Percentiles rank a stretch among this genome's conserved stretches.
phyloP scores from a whole-genome alignment of 1,284 basidiomycete genomes.

The Hymenochaete sp. region DNA sequence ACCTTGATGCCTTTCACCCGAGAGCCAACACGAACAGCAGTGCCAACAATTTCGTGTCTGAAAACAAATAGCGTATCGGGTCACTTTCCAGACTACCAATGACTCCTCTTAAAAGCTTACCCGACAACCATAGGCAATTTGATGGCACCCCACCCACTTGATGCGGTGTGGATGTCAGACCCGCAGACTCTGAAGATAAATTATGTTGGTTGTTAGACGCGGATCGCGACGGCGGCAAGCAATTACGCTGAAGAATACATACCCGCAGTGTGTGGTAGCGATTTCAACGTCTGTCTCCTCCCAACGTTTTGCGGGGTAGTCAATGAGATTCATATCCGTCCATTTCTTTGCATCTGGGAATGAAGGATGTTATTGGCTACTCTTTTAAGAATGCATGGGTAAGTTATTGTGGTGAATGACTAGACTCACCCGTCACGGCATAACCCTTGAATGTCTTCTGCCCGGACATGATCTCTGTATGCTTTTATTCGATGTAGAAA shows the following conservation, averaged over 20 bases:
- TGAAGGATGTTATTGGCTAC: not conserved
- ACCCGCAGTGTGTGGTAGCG: slow-evolving; percentile 33
- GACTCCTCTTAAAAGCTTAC: slow-evolving; percentile 22
- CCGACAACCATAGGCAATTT: slow-evolving; percentile 22
- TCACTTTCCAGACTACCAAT: not conserved
- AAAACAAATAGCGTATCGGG: not conserved
- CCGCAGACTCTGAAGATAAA: slow-evolving; percentile 20
- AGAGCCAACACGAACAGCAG: slow-evolving; percentile 42
- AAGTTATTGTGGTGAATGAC: not conserved
- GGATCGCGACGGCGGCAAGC: not conserved
- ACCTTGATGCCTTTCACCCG: slow-evolving; percentile 50
- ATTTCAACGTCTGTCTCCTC: slow-evolving; percentile 33
- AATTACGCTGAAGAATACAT: slow-evolving; percentile 17
- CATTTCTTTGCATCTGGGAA: slow-evolving; percentile 25
- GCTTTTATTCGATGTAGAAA: too few relatives aligned
- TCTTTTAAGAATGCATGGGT: not conserved
- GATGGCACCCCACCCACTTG: slow-evolving; percentile 26
- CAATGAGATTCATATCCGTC: slow-evolving; percentile 36
- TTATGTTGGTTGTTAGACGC: not conserved
- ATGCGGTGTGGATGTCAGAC: slow-evolving; percentile 30
- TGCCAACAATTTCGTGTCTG: slow-evolving; percentile 55
- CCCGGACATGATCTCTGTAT: too few relatives aligned
- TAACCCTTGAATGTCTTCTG: slow-evolving; percentile 3
- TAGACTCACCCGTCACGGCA: not conserved
- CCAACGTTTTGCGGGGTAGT: slow-evolving; percentile 29